Percentiles rank a stretch among this genome's conserved stretches.
Conservation (phyloP, 306 rosid genomes). For the Corylus americana region DNA sequence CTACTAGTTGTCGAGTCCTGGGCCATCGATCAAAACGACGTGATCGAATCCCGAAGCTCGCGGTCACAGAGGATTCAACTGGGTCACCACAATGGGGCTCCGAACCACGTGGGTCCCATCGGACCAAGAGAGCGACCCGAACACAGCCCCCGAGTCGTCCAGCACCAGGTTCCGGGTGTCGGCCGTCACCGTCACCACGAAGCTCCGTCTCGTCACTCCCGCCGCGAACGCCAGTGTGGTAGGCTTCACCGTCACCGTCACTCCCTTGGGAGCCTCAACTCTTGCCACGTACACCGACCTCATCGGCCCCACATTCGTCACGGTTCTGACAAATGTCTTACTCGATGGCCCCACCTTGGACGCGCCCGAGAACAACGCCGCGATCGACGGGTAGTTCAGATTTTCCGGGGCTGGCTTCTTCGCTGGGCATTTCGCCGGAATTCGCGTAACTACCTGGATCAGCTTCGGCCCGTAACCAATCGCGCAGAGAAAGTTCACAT, state of each 20-base stretch:
- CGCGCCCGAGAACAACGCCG: conserved; percentile 48
- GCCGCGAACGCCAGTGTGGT: conserved; percentile 55
- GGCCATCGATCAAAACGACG: conserved; percentile 41
- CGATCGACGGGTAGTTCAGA: conserved; percentile 77
- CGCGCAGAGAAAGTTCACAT: conserved; percentile 59
- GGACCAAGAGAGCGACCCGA: conserved; percentile 78
- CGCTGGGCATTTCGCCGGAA: conserved; percentile 52
- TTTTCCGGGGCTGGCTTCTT: conserved; percentile 62
- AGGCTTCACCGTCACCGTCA: conserved; percentile 71
- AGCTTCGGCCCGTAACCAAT: conserved; percentile 62
- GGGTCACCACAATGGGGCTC: conserved; percentile 79
- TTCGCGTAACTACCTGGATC: conserved; percentile 70
- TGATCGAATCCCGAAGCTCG: conserved; percentile 37
- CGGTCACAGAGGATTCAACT: conserved; percentile 62
- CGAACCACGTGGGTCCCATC: conserved; percentile 87
- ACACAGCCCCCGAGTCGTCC: conserved; percentile 70
- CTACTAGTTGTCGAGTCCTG: not conserved
- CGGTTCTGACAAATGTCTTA: conserved; percentile 62
- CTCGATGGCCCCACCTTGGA: conserved; percentile 32
- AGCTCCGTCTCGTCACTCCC: conserved; percentile 64
- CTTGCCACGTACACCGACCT: conserved; percentile 52
- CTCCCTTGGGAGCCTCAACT: conserved; percentile 61
- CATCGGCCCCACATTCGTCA: conserved; percentile 65
- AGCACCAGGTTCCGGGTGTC: conserved; percentile 44
- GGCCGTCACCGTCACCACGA: conserved; percentile 53